Conservation (phyloP, 257 asterid genomes). For the Eustoma russellianum region DNA sequence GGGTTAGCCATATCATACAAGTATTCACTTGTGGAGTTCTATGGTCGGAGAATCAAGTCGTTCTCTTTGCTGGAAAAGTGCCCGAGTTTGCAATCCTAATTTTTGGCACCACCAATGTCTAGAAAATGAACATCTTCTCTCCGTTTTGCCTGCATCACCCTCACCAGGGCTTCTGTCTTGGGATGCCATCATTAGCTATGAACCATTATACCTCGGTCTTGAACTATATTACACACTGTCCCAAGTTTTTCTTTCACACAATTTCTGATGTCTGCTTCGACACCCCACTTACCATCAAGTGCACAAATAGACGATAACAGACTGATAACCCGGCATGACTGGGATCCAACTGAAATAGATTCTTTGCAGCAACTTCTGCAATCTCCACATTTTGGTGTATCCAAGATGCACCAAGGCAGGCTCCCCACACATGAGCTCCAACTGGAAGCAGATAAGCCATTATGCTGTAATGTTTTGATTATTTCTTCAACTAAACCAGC, state of each 20-base stretch:
- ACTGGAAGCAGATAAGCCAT: conserved; percentile 54
- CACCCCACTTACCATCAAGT: conserved; percentile 48
- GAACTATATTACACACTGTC: conserved; percentile 34
- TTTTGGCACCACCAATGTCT: not conserved
- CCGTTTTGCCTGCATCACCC: conserved; percentile 19
- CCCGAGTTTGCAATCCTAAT: too few relatives aligned
- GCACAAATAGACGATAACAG: conserved; percentile 58
- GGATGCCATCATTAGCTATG: conserved; percentile 27
- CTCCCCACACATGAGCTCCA: conserved; percentile 54
- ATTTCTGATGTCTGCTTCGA: conserved; percentile 44
- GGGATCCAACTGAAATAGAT: conserved; percentile 30
- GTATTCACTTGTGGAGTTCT: too few relatives aligned
- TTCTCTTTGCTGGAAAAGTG: conserved; percentile 14
- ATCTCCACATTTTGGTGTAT: conserved; percentile 42
- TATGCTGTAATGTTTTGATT: conserved; percentile 51
- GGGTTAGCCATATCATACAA: too few relatives aligned
- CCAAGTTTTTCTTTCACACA: conserved; percentile 38
- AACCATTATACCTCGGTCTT: conserved; percentile 25
- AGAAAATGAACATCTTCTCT: conserved; percentile 17
- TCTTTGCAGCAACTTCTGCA: conserved; percentile 51
- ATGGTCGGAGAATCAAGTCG: too few relatives aligned
- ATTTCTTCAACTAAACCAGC: conserved; percentile 51
- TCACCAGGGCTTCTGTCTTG: conserved; percentile 20
- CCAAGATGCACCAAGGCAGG: conserved; percentile 57
- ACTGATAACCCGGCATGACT: conserved; percentile 44